These are phyloP conservation scores for Rhynchospora pubera DNA, from an alignment of 176 grass and related monocot genomes.

Conservation along the genomic window DNA sequence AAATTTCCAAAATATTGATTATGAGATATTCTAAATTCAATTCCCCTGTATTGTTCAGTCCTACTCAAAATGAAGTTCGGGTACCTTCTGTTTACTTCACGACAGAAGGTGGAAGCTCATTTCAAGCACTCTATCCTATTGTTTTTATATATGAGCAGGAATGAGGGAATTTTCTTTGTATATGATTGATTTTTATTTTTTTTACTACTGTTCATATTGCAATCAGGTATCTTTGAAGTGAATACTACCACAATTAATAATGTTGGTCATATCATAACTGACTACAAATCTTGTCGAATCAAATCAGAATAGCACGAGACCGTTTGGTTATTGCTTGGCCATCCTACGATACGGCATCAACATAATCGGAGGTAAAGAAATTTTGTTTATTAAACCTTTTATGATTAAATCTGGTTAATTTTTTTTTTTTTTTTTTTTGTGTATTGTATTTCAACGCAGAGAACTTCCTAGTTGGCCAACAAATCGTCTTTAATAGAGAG, in stretches of 20 bases:
- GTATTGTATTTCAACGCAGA: conserved; percentile 27
- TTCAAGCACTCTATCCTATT: conserved; percentile 1
- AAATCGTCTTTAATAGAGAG: conserved; percentile 51
- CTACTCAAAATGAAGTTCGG: not conserved
- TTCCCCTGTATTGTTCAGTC: not conserved
- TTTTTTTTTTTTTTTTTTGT: too few relatives aligned
- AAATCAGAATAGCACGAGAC: not conserved
- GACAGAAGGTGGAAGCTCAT: conserved; percentile 32
- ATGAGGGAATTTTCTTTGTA: too few relatives aligned
- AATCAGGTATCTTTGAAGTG: too few relatives aligned
- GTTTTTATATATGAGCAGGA: fast-evolving
- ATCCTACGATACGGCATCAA: conserved; percentile 27
- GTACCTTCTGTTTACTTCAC: conserved; percentile 32
- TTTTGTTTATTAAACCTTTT: not conserved
- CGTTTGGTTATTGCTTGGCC: conserved; percentile 35
- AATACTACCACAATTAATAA: too few relatives aligned
- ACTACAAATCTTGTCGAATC: not conserved
- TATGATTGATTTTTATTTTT: too few relatives aligned
- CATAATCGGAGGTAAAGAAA: conserved; percentile 50
- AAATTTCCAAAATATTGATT: not conserved
- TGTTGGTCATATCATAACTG: not conserved
- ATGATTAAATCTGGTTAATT: not conserved
- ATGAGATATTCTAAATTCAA: too few relatives aligned
- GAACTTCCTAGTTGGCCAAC: conserved; percentile 59
- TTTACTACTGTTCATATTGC: too few relatives aligned